Evolutionary conservation across 768 basidiomycete genomes (phyloP), one percentile per base, ranked within the genome.

Genomic region (Amanita jacksonii): DNA sequence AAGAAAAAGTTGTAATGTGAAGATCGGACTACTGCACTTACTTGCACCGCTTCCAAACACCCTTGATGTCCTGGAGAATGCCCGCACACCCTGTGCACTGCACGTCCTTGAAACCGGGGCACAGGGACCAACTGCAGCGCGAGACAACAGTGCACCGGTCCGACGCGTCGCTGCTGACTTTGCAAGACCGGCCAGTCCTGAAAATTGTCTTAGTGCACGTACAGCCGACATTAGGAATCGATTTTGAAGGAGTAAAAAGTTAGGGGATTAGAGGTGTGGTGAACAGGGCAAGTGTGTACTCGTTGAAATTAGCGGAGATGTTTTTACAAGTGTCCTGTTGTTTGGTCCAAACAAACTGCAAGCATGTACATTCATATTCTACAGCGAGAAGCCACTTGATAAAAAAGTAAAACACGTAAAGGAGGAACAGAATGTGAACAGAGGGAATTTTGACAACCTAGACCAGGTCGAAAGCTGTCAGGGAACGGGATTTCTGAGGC

Each of bases 61-160:
- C 44, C 38, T 49, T 46, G 33, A 43, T 42, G 27, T 51, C 31
- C 36, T 50, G 48, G 47, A 55, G 34, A 35, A 50, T 30, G 19
- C 49, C 45, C 19, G 35, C 1, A 38, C 44, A 38, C 33, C 19
- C 24, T 42, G 41, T 12, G 6, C 31, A 1, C 19, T 27, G 36
- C 44, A 38, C 19, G 4, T 7, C 9, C 12, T 38, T 20, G 27
- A 31, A 27, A 16, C 22, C 5, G 27, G 15, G 10, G 19, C 10
- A 3, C 32, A 16, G 27, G 43, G 23, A 39, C 8, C 18, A 27
- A 20, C 37, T 9, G 28, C 28, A 18, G 15, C 41, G 8, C 41
- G 41, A 18, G 20, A 28, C 41, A 32, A 22, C 41, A 32, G 30
- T 7, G 18, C 33, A 15, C 32, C 43, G 9, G 23, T 24, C n/a